phyloP scores from a whole-genome alignment of 106 monocot genomes.

The Iris macrosiphon region DNA sequence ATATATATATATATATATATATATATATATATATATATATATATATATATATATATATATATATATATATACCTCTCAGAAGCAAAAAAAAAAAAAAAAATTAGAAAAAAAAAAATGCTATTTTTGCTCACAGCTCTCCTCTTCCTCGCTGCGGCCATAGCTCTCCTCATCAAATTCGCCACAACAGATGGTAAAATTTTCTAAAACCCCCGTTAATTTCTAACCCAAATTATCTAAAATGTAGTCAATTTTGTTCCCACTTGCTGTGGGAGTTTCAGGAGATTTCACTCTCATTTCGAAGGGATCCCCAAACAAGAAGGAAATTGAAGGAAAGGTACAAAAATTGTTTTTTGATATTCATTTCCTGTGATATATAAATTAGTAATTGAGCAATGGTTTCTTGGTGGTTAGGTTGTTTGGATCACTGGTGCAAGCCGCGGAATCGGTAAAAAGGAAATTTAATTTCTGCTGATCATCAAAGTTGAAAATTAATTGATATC shows the following conservation, averaged over 20 bases:
- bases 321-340: slow-evolving; percentile 58
- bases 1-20: no score
- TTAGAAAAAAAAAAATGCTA: no score
- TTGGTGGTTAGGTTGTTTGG: slow-evolving; percentile 55
- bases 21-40: no score
- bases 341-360: neutral
- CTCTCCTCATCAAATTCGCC: slow-evolving; percentile 38
- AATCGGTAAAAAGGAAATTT: slow-evolving; percentile 45
- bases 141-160: slow-evolving; percentile 13
- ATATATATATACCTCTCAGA: neutral
- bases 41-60: no score
- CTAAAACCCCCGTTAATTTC: no score
- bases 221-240: no score
- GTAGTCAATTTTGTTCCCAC: neutral
- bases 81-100: no score
- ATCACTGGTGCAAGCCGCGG: slow-evolving; percentile 96
- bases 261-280: slow-evolving; percentile 30
- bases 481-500: no score
- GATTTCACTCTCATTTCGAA: slow-evolving; percentile 58
- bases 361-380: neutral
- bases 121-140: slow-evolving; percentile 12
- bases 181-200: slow-evolving; percentile 46
- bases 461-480: neutral
- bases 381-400: neutral
- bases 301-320: slow-evolving; percentile 47